Percentiles rank a stretch among this genome's conserved stretches.
phyloP scores from a whole-genome alignment of 2,329 filamentous ascomycete species.

The Claviceps humidiphila region DNA sequence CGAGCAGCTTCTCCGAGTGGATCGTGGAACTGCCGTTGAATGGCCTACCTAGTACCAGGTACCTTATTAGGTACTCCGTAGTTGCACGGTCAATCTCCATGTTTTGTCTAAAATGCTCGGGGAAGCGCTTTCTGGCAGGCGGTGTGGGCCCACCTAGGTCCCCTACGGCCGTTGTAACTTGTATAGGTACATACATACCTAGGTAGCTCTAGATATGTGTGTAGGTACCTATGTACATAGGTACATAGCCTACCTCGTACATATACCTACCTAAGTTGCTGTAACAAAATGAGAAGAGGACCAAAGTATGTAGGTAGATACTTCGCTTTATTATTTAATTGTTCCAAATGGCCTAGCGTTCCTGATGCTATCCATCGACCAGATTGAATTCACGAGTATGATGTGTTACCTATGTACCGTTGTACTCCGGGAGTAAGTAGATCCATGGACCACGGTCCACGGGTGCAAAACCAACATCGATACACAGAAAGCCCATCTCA shows the following conservation, averaged over 20 bases:
- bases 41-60: neutral
- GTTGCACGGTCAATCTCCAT: neutral
- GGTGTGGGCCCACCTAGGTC: neutral
- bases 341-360: neutral
- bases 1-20: neutral
- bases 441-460: no score
- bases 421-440: no score
- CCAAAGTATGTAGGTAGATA: no score
- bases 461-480: no score
- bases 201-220: neutral
- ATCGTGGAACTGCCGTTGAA: neutral
- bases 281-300: no score
- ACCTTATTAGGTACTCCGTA: no score
- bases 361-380: neutral
- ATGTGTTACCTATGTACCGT: no score
- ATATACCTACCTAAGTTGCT: no score
- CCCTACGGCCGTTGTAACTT: neutral
- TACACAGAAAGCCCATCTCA: no score
- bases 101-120: neutral
- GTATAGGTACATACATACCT: no score
- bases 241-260: neutral
- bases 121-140: neutral
- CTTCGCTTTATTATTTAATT: neutral
- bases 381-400: no score
- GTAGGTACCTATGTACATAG: neutral